phyloP scores from a whole-genome alignment of 345 rosid genomes.

The Eucalyptus marginata region DNA sequence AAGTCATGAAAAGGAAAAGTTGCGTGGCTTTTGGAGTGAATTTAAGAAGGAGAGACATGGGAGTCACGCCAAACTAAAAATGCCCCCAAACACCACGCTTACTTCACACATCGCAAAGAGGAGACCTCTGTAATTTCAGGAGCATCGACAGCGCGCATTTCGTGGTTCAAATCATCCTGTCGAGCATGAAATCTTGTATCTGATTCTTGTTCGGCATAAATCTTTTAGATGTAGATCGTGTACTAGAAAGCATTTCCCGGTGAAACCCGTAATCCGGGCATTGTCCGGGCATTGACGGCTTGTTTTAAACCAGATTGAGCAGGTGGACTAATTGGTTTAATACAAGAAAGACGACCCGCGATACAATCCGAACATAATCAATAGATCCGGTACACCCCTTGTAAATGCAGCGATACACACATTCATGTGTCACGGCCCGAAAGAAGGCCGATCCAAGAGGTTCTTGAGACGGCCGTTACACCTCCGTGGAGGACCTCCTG shows the following conservation, averaged over 20 bases:
- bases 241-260: background rate
- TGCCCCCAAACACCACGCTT: background rate
- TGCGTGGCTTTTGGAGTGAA: background rate
- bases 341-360: background rate
- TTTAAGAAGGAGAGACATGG: background rate
- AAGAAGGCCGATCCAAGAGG: too few species aligned
- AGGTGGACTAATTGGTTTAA: background rate
- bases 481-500: too few species aligned
- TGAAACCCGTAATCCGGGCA: background rate
- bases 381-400: background rate
- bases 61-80: background rate
- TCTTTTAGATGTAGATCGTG: background rate
- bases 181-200: background rate
- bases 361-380: background rate
- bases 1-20: background rate
- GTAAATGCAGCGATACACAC: background rate
- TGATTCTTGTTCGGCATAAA: background rate
- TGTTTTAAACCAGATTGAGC: background rate
- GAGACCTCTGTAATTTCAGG: background rate
- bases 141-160: background rate
- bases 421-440: too few species aligned
- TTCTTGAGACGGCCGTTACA: too few species aligned
- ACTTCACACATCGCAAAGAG: background rate
- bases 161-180: background rate
- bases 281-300: too few species aligned